These are phyloP conservation scores for Arctium lappa DNA, from an alignment of 129 eudicot species.

Conservation along the genomic window DNA sequence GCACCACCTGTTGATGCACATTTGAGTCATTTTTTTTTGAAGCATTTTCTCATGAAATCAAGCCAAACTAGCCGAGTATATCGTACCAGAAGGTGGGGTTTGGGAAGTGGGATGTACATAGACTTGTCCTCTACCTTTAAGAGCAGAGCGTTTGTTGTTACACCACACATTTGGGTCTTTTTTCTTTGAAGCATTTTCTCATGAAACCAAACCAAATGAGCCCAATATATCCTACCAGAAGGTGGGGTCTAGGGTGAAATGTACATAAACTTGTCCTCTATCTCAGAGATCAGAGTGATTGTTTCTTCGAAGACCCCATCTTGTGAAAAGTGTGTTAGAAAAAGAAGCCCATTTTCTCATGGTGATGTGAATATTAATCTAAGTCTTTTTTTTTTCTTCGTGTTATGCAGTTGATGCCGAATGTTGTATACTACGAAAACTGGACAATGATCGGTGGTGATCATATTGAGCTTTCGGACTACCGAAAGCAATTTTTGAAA, in stretches of 20 bases:
- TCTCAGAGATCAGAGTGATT: not conserved
- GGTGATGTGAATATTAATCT: not conserved
- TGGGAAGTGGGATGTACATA: not conserved
- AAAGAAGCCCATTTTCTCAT: not conserved
- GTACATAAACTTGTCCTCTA: no score
- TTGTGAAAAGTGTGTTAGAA: not conserved
- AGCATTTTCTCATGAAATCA: not conserved
- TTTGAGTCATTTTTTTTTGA: no score
- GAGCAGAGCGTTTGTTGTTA: no score
- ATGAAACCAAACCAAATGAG: no score
- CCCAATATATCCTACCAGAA: no score
- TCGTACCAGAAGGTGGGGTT: no score
- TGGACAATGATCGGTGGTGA: conserved; percentile 75
- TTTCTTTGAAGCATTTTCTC: no score
- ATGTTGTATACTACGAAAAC: conserved; percentile 67
- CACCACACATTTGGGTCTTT: no score
- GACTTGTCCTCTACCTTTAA: not conserved
- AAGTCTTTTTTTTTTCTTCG: not conserved
- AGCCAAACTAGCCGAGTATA: no score
- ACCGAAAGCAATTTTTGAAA: conserved; percentile 48
- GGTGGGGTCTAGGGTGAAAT: no score
- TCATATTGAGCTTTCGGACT: conserved; percentile 67
- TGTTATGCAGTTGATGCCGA: conserved; percentile 63
- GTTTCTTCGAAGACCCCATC: not conserved
- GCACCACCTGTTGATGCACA: no score